Base-by-base conservation (phyloP, 169 alveolate species). In the Plasmodium coatneyi region DNA sequence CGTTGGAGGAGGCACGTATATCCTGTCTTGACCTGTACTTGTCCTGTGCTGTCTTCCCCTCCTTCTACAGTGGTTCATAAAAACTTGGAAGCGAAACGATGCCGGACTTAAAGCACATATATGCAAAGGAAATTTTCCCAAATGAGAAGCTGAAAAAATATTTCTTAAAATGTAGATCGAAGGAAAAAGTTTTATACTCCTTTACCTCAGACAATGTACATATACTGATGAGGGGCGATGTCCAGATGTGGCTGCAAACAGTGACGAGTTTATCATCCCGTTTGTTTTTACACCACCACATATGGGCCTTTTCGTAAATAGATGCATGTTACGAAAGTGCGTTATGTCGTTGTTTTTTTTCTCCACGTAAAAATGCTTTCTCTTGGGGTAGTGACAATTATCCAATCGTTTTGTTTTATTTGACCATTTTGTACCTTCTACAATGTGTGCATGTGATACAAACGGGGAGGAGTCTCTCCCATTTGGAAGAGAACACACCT, bases 91-190 rank as follows among this genome's bases (percentile, higher is more conserved):
- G 25, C 12, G 25, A 19, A 82, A 87, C 25, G 87, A 87, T 87
- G 86, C 93, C 86, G n/a, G 87, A 79, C 43, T 76, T 87, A 78
- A 34, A 30, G 46, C 74, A 87, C 6, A 87, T 87, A 19, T 87
- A 79, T 56, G 81, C 87, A 34, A 87, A 52, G 70, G 82, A 87
- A 54, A 87, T 87, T 14, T 36, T 87, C 43, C 82, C 83, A 78
- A 87, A 79, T 78, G 72, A 87, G 71, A 76, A 87, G 52, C 34
- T 87, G 34, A 87, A 87, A 78, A 87, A 71, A 22, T 78, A 76
- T 87, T 87, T 87, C 71, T 78, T 87, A 34, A 87, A 87, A 87
- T 87, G 83, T 78, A 54, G 93, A 87, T 60, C 93, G 43, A 87
- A 87, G 71, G 80, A 74, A 87, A 87, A 87, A 41, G 93, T 87